Percentiles rank a stretch among this genome's conserved stretches.
phyloP scores from a whole-genome alignment of 768 basidiomycete genomes.

The Infundibulicybe gibba region DNA sequence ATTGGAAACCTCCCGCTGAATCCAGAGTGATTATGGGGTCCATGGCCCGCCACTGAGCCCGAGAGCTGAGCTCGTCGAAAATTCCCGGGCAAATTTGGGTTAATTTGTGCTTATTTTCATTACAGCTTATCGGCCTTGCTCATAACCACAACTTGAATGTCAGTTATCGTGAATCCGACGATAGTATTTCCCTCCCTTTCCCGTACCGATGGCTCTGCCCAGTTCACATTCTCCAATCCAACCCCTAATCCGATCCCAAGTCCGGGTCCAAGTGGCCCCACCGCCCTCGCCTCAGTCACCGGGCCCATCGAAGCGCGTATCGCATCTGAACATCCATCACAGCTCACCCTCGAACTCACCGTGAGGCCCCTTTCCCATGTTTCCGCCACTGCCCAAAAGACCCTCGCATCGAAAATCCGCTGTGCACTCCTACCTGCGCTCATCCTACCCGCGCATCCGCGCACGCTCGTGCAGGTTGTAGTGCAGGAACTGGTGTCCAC shows the following conservation, averaged over 20 bases:
- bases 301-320: conserved; percentile 79
- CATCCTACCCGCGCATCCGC: conserved; percentile 64
- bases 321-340: conserved; percentile 64
- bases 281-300: conserved; percentile 68
- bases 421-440: conserved; percentile 57
- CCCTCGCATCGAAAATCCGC: conserved; percentile 49
- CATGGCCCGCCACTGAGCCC: no score
- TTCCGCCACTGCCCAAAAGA: conserved; percentile 67
- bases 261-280: conserved; percentile 22
- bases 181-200: conserved; percentile 29
- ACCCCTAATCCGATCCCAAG: no score
- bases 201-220: conserved; percentile 75
- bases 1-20: no score
- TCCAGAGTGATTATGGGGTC: no score
- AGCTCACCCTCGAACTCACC: conserved; percentile 71
- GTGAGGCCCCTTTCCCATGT: conserved; percentile 68
- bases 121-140: no score
- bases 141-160: no score
- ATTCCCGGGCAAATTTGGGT: no score
- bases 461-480: conserved; percentile 76
- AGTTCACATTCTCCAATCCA: conserved; percentile 45
- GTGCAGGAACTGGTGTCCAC: conserved; percentile 49
- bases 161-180: no score
- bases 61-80: no score
- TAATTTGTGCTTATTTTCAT: no score